Conservation (phyloP, 208 protist genomes). For the Trypanosomatidae sp. region DNA sequence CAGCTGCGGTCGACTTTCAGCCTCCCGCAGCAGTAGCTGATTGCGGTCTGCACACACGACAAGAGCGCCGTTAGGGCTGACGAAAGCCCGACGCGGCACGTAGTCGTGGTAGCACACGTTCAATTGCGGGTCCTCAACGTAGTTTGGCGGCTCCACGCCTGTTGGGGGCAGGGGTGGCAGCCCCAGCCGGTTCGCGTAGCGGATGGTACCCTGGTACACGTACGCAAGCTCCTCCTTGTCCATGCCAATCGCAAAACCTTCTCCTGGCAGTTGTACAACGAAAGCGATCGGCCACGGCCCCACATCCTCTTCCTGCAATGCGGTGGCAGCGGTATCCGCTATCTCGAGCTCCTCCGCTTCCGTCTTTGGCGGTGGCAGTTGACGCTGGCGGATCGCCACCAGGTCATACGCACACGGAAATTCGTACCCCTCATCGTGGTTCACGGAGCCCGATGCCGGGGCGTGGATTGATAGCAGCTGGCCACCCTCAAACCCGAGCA, state of each 20-base stretch:
- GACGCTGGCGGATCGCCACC: conserved; percentile 76
- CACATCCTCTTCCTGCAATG: conserved; percentile 76
- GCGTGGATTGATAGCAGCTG: conserved; percentile 64
- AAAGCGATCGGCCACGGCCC: conserved; percentile 72
- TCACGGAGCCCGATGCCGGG: conserved; percentile 43
- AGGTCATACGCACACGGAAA: conserved; percentile 63
- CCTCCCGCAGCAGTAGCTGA: conserved; percentile 22
- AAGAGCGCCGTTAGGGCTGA: conserved; percentile 39
- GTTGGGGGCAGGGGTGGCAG: conserved; percentile 86
- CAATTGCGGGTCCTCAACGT: conserved; percentile 86
- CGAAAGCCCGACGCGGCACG: conserved; percentile 35
- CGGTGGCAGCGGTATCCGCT: conserved; percentile 47
- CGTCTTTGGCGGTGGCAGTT: conserved; percentile 51
- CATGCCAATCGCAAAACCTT: conserved; percentile 54
- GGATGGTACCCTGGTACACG: conserved; percentile 52
- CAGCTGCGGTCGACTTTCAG: conserved; percentile 15
- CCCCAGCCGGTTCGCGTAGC: conserved; percentile 52
- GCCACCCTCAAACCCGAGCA: conserved; percentile 73
- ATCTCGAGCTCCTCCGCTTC: conserved; percentile 62
- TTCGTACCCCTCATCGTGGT: conserved; percentile 68
- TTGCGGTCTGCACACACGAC: conserved; percentile 48
- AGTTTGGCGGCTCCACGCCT: conserved; percentile 79
- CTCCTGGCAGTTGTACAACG: conserved; percentile 41
- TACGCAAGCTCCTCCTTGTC: conserved; percentile 75
- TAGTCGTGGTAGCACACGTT: conserved; percentile 83